These are phyloP conservation scores for Phytophthora ohioensis DNA, from an alignment of 352 stramenopile species.

Conservation along the genomic window DNA sequence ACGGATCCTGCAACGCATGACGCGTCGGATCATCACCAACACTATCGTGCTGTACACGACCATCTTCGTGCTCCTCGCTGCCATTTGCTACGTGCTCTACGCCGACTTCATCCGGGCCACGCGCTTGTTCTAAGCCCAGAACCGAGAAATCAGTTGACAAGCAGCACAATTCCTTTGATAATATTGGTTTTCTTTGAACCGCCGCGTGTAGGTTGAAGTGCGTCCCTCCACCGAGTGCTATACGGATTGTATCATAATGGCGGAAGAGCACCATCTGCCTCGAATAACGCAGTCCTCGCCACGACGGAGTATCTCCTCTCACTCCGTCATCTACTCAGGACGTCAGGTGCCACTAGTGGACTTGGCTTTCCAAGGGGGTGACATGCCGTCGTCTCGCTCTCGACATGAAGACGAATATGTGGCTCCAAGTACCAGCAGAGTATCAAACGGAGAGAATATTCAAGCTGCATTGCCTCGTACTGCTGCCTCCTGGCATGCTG, in stretches of 20 bases:
- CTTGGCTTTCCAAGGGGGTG: conserved; percentile 42
- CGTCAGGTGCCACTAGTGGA: conserved; percentile 42
- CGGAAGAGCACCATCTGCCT: conserved; percentile 29
- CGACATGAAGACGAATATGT: conserved; percentile 38
- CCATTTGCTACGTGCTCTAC: conserved; percentile 83
- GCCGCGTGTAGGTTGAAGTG: conserved; percentile 20
- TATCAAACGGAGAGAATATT: conserved; percentile 19
- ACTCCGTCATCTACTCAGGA: conserved; percentile 36
- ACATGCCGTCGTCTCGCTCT: conserved; percentile 33
- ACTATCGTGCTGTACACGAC: conserved; percentile 83
- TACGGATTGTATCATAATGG: conserved; percentile 23
- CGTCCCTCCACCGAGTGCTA: conserved; percentile 18
- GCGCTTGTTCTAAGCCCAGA: conserved; percentile 29
- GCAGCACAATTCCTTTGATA: conserved; percentile 1
- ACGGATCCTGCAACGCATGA: conserved; percentile 79
- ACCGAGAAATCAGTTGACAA: not conserved
- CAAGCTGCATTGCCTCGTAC: conserved; percentile 29
- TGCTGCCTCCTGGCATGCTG: conserved; percentile 45
- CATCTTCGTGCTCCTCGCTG: conserved; percentile 69
- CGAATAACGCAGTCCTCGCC: conserved; percentile 37
- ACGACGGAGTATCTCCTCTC: conserved; percentile 21
- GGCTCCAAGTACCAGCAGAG: conserved; percentile 31
- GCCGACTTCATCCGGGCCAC: conserved; percentile 72
- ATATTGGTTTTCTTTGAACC: conserved; percentile 15
- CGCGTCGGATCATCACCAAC: conserved; percentile 80